Evolutionary conservation across 2,329 filamentous ascomycete species (phyloP).

Genomic region (Cladophialophora yegresii): DNA sequence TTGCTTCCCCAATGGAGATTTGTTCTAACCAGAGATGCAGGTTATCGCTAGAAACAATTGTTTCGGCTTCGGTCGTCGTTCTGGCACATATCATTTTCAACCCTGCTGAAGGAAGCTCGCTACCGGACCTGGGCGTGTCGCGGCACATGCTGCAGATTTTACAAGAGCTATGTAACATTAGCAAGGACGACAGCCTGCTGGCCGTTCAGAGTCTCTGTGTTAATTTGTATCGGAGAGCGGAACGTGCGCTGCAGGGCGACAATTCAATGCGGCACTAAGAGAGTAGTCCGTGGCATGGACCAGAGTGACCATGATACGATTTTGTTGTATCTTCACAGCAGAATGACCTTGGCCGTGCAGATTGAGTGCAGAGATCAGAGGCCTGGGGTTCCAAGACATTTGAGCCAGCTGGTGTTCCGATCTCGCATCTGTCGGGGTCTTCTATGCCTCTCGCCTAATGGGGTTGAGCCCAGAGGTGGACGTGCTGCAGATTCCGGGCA

Average conservation of each 20-base stretch:
- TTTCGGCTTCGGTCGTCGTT: conserved; percentile 86
- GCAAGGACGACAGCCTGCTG: conserved; percentile 91
- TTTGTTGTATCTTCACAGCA: neutral
- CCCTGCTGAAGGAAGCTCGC: conserved; percentile 65
- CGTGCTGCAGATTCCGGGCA: neutral
- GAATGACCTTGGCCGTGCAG: neutral
- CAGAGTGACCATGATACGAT: neutral
- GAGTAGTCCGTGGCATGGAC: neutral
- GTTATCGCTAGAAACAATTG: conserved; percentile 93
- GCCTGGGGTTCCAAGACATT: too few relatives aligned
- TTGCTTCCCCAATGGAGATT: neutral
- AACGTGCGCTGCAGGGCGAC: conserved; percentile 12
- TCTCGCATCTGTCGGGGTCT: neutral
- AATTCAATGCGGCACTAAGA: conserved; percentile 1
- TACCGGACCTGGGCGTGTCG: conserved; percentile 17
- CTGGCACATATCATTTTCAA: conserved; percentile 97
- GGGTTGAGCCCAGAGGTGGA: neutral
- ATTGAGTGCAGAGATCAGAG: too few relatives aligned
- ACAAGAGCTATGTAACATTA: conserved; percentile 54
- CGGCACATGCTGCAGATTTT: conserved; percentile 21
- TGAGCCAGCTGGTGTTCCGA: neutral
- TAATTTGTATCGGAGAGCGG: conserved; percentile 23
- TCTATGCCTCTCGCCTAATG: neutral
- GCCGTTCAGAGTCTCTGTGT: conserved; percentile 70
- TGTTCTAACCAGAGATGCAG: conserved; percentile 42